phyloP scores from a whole-genome alignment of 495 filamentous ascomycete genomes.

The Lineolata rhizophorae region DNA sequence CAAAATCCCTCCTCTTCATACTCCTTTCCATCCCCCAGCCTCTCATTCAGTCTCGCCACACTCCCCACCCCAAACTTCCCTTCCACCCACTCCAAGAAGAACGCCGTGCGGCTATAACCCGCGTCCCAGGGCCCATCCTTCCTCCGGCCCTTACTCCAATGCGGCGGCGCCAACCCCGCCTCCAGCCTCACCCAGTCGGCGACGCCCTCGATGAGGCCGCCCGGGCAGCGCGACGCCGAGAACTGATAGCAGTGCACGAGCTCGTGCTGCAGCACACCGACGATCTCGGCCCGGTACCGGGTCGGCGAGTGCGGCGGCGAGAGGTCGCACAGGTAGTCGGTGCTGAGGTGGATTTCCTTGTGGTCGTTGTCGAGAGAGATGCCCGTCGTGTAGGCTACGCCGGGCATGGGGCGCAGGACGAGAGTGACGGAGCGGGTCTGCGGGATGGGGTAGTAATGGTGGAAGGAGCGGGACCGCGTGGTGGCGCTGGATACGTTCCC shows the following conservation, averaged over 20 bases:
- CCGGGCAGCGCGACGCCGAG: slow-evolving; percentile 40
- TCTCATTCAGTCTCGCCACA: slow-evolving; percentile 53
- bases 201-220: slow-evolving; percentile 75
- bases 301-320: too few species aligned
- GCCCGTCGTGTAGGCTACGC: slow-evolving; percentile 78
- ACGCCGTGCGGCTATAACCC: slow-evolving; percentile 84
- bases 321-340: slow-evolving; percentile 67
- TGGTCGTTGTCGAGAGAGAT: slow-evolving; percentile 66
- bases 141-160: too few species aligned
- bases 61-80: slow-evolving; percentile 41
- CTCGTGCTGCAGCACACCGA: slow-evolving; percentile 74
- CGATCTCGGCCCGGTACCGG: slow-evolving; percentile 57
- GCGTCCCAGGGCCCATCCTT: slow-evolving; percentile 59
- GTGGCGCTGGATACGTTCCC: too few species aligned
- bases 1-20: slow-evolving; percentile 48
- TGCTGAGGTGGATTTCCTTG: slow-evolving; percentile 84
- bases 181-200: slow-evolving; percentile 82
- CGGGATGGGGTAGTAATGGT: too few species aligned
- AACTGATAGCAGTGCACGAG: slow-evolving; percentile 94
- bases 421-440: slow-evolving; percentile 63
- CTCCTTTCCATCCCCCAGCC: slow-evolving; percentile 27
- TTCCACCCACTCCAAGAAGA: slow-evolving; percentile 65
- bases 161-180: slow-evolving; percentile 50
- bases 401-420: slow-evolving; percentile 54
- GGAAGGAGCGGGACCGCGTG: too few species aligned